phyloP scores from a whole-genome alignment of 2,329 filamentous ascomycete genomes.

The Blastomyces parvus region DNA sequence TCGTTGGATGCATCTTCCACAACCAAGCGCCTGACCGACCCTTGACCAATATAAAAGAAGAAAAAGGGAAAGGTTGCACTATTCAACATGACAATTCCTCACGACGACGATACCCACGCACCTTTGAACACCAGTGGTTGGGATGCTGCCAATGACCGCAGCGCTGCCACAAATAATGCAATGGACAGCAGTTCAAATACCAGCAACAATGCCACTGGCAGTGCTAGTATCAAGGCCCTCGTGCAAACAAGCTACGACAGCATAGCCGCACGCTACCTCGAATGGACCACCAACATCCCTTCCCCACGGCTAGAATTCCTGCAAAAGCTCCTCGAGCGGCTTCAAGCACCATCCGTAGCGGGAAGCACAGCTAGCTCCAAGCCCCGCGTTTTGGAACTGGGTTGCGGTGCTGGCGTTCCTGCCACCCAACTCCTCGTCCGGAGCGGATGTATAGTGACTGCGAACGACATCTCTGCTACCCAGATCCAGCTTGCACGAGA shows the following conservation, averaged over 20 bases:
- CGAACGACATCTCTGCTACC: conserved; percentile 12
- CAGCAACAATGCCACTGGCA: too few species aligned
- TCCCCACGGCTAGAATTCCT: conserved; percentile 27
- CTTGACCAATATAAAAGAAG: background rate
- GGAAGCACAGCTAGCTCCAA: background rate
- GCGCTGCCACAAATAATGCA: background rate
- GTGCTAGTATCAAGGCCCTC: background rate
- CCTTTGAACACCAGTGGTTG: background rate
- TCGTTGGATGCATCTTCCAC: background rate
- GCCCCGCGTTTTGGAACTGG: conserved; percentile 30
- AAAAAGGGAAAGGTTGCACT: background rate
- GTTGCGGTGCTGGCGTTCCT: conserved; percentile 35
- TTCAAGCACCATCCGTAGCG: background rate
- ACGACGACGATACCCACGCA: background rate
- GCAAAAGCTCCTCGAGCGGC: conserved; percentile 20
- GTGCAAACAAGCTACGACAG: conserved; percentile 25
- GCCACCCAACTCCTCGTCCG: conserved; percentile 18
- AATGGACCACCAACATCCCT: conserved; percentile 26
- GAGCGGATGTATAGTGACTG: background rate
- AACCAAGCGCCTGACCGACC: background rate
- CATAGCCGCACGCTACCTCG: conserved; percentile 29
- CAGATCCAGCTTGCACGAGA: conserved; percentile 4
- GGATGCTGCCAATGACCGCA: background rate
- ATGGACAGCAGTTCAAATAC: background rate
- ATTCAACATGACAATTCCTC: background rate